Evolutionary conservation across 2,329 filamentous ascomycete species (phyloP), one percentile per base, ranked within the genome.

Genomic region (Dissoconium aciculare): DNA sequence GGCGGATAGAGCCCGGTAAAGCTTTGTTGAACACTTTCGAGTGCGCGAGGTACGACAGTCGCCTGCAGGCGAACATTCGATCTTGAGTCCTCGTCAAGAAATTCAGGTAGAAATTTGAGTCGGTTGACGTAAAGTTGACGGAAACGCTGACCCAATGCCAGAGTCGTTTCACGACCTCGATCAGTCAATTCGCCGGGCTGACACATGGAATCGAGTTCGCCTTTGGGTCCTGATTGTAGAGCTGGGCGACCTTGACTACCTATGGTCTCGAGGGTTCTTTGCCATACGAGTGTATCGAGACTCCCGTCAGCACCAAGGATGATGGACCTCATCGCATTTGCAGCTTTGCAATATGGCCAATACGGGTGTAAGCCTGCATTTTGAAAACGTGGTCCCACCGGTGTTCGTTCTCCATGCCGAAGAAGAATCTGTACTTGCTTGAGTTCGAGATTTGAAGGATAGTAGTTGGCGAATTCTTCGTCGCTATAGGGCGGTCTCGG

Each of bases 321-420:
- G 36, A 71, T 65, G 36, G 69, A 69, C 15, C 65, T 71, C 51
- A 95, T 67, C 42, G 77, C 74, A 36, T 72, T 69, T 13, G 79
- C 80, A 33, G 76, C 71, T 41, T 71, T 69, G 59, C 89, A 98
- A 58, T 94, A 95, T 2, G 89, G 83, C 89, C 89, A 98, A 57
- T 74, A 66, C 65, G 41, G 26, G 19, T 32, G 36, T 19, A 44
- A 33, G 32, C 52, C 42, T 38, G 47, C 36, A 59, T 87, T 89
- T 50, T 80, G 71, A 54, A 98, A 94, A 23, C 89, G 78, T n/a
- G 80, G 68, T 35, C 74, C 79, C 15, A 95, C 80, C 15, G 87
- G 87, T 5, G 78, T 87, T 35, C 87, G 76, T 61, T 78, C 74
- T 35, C 53, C 53, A 38, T 55, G 53, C 13, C 53, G 45, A 11